Evolutionary conservation across 1,139 yeast species (phyloP), one percentile per base, ranked within the genome.

Genomic region (Torulaspora globosa): DNA sequence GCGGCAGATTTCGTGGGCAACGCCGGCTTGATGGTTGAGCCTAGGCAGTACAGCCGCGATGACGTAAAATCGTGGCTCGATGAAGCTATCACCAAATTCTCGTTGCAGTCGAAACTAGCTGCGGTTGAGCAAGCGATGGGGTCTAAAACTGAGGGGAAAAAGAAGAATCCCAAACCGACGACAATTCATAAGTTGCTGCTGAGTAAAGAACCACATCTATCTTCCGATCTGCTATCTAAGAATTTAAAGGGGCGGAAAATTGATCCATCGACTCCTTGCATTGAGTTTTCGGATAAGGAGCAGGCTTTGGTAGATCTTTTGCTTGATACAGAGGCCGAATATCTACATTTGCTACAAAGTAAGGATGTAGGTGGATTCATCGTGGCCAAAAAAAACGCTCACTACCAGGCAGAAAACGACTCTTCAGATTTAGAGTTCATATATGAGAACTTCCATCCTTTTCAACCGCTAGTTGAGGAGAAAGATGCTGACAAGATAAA

Each of bases 391-490:
- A 73, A 70, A 54, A 86, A 85, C 56, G 74, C 76, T 0, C 66
- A 73, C 8, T 78, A 67, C 56, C 52, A 61, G 11, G 60, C 68
- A 3, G 74, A 69, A 18, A 65, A 60, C n/a, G 68, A 68, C 30
- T 60, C 59, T 1, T 55, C 59, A 2, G 68, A 65, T 30, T 69
- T 77, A 57, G 78, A 80, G 54, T 79, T 69, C 48, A 64, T 82
- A 1, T 85, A 76, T 53, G 95, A 87, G 46, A 95, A 86, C 51
- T 92, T 88, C 62, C 95, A 86, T 65, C 97, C 97, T 0, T 89
- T 83, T 63, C 64, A 72, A 44, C 96, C 96, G 0, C 60, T 66
- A 46, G 70, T 76, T 49, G 71, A 72, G 43, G 55, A 65, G 24
- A 52, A 55, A 2, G 70, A 67, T 14, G 51, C 60, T 19, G 59